Base-by-base conservation (phyloP, 257 asterid species). In the Plantago ovata region DNA sequence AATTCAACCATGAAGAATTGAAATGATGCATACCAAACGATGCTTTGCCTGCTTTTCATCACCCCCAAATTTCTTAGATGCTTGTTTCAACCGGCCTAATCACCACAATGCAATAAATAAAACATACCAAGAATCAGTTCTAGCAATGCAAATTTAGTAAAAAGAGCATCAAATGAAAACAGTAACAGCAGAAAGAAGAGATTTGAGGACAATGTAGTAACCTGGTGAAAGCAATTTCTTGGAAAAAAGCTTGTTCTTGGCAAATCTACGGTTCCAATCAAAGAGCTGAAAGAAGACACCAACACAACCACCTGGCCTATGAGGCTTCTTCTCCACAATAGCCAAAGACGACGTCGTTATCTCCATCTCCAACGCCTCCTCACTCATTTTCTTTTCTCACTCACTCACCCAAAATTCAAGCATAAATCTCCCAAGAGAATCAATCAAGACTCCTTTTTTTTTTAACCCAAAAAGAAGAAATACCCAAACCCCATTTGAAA, bases 191-290 rank as follows among this genome's bases (percentile, higher is more conserved):
- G 13, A 13, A 46, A 61, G 2, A 32, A 51, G 19, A 12, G 49
- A 51, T 23, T 6, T 18, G 36, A 28, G 4, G 21, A 38, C 0
- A 53, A 28, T 66, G 12, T 16, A 72, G 75, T 12, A 60, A 89
- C 97, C 98, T 69, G 95, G 91, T 21, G 94, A 84, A 51, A 86
- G 91, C 73, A 89, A 67, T 80, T 84, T 93, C 83, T 73, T 93
- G 33, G 96, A 63, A 53, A 93, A 93, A 6, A 86, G 74, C 74
- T 79, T 86, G 80, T 89, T 89, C 73, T 80, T 92, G 2, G 96
- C 87, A 13, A 93, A 79, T 68, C 77, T 88, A 14, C 91, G 79
- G 77, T 88, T 92, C 98, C 98, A 92, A 66, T 88, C 97, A 68
- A 92, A 80, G 9, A 93, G 81, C 63, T 84, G 94, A 68, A 81